Conservation (phyloP, 2,329 filamentous ascomycete species). For the Clarireedia hainanense region DNA sequence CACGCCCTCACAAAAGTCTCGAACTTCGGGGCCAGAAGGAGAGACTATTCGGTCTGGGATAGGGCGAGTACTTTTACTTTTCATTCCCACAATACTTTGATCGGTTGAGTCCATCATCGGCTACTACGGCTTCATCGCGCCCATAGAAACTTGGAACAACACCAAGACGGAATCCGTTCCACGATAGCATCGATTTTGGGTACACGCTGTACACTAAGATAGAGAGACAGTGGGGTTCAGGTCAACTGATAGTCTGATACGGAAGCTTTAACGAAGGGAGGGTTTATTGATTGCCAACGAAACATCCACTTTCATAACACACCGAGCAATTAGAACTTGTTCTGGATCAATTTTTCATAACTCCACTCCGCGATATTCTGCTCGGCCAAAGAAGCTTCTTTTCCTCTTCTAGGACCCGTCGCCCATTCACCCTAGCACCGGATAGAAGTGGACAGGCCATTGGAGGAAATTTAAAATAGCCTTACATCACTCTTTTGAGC, state of each 20-base stretch:
- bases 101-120: too few relatives aligned
- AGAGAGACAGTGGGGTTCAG: slow-evolving; percentile 1
- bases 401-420: neutral
- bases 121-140: neutral
- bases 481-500: neutral
- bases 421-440: neutral
- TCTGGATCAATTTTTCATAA: slow-evolving; percentile 6
- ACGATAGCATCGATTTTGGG: neutral
- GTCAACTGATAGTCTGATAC: neutral
- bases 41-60: too few relatives aligned
- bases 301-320: slow-evolving; percentile 7
- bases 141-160: neutral
- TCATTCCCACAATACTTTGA: too few relatives aligned
- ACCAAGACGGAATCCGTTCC: neutral
- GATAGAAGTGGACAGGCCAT: neutral
- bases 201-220: neutral
- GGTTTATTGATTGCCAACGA: slow-evolving; percentile 1
- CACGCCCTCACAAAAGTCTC: too few relatives aligned
- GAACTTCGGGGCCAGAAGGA: too few relatives aligned
- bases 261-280: slow-evolving; percentile 2
- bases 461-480: neutral
- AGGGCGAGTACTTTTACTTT: too few relatives aligned
- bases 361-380: neutral
- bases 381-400: slow-evolving; percentile 2
- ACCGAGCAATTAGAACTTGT: neutral